phyloP scores from a whole-genome alignment of 768 basidiomycete species.

The Psilocybe azurescens region DNA sequence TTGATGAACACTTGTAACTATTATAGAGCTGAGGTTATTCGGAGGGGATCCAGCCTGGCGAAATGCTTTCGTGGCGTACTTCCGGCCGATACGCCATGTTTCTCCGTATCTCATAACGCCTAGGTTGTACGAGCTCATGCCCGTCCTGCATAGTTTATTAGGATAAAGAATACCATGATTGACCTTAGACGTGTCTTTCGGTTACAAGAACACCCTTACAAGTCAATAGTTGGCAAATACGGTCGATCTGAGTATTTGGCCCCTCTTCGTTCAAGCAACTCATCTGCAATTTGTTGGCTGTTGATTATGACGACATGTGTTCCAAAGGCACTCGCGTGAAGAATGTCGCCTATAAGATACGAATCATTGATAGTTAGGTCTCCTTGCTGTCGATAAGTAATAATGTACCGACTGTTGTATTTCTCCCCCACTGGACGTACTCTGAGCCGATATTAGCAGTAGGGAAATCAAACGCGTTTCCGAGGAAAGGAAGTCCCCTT shows the following conservation, averaged over 20 bases:
- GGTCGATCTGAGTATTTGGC: slow-evolving; percentile 14
- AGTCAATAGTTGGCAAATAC: not conserved
- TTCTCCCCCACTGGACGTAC: slow-evolving; percentile 2
- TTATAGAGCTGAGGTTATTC: slow-evolving; percentile 15
- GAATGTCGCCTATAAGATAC: slow-evolving; percentile 7
- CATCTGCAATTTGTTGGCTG: slow-evolving; percentile 12
- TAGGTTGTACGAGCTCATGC: slow-evolving; percentile 28
- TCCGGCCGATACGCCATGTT: slow-evolving; percentile 27
- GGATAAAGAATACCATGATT: no score
- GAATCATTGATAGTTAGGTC: not conserved
- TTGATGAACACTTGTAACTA: slow-evolving; percentile 13
- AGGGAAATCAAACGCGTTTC: slow-evolving; percentile 22
- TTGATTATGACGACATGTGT: slow-evolving; percentile 14
- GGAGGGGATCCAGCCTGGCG: slow-evolving; percentile 12
- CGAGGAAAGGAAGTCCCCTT: slow-evolving; percentile 31
- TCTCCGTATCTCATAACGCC: slow-evolving; percentile 28
- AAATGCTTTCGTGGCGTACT: slow-evolving; percentile 29
- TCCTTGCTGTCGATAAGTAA: not conserved
- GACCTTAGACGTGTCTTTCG: no score
- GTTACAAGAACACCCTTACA: slow-evolving; percentile 1
- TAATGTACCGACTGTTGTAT: not conserved
- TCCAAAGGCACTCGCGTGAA: slow-evolving; percentile 7
- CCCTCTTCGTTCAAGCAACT: slow-evolving; percentile 15
- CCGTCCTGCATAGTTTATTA: not conserved
- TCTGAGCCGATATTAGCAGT: not conserved